These are phyloP conservation scores for Datisca glomerata DNA, from an alignment of 306 rosid species.

Conservation along the genomic window DNA sequence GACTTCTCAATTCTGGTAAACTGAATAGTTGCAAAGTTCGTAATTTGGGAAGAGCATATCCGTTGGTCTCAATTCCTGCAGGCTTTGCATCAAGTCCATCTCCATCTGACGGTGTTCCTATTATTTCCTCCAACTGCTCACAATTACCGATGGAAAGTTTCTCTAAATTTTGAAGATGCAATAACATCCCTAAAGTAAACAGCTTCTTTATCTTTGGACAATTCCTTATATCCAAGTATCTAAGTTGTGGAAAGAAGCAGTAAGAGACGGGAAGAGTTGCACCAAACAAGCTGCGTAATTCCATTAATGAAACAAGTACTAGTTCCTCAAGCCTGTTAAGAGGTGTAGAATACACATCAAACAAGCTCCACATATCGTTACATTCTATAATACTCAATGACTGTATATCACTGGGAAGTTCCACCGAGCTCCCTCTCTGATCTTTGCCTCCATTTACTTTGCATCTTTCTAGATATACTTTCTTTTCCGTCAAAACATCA, in stretches of 20 bases:
- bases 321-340: neutral
- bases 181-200: neutral
- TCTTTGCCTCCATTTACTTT: neutral
- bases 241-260: neutral
- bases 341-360: neutral
- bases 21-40: neutral
- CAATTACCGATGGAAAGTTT: neutral
- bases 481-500: neutral
- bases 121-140: constrained; percentile 1
- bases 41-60: neutral
- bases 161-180: neutral
- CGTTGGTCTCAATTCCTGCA: neutral
- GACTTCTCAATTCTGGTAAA: neutral
- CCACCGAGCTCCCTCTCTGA: neutral
- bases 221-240: neutral
- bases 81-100: neutral
- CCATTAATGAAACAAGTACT: neutral
- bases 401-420: neutral
- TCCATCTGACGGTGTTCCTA: neutral
- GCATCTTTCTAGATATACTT: neutral
- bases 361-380: neutral
- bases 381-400: neutral
- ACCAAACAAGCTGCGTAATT: neutral
- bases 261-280: neutral
- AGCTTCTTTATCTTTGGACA: constrained; percentile 1